Percentiles rank a stretch among this genome's conserved stretches.
phyloP scores from a whole-genome alignment of 169 alveolate species.

The Plasmodium vivax region DNA sequence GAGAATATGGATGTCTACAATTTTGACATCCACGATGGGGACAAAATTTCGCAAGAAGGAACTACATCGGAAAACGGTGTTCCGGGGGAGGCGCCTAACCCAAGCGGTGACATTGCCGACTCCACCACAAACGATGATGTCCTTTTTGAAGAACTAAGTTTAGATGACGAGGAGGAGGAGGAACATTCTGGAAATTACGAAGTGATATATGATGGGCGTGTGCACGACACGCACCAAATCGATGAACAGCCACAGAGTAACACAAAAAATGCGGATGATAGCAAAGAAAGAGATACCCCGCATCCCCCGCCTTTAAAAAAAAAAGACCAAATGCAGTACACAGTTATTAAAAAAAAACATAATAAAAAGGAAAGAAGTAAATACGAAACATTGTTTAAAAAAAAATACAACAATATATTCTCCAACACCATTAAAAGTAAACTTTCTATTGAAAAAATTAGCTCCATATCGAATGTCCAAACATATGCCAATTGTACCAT shows the following conservation, averaged over 20 bases:
- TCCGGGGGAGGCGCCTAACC: neutral
- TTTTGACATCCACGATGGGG: constrained; percentile 47
- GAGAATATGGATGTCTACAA: constrained; percentile 49
- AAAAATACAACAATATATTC: constrained; percentile 51
- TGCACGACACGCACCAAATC: neutral
- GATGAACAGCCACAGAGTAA: neutral
- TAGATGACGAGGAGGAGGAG: constrained; percentile 23
- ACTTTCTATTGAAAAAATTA: constrained; percentile 56
- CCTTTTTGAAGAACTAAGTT: constrained; percentile 25
- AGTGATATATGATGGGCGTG: constrained; percentile 22
- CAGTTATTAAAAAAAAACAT: constrained; percentile 49
- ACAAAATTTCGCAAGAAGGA: neutral
- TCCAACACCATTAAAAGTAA: constrained; percentile 37
- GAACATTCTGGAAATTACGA: constrained; percentile 20
- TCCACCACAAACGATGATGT: constrained; percentile 12
- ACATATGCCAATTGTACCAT: constrained; percentile 48
- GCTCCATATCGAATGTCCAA: constrained; percentile 62
- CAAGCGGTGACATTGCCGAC: neutral
- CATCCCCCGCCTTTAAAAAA: neutral
- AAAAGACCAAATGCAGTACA: neutral
- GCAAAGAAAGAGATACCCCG: neutral
- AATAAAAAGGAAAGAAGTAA: constrained; percentile 69
- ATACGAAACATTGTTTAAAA: constrained; percentile 71
- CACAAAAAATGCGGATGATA: neutral
- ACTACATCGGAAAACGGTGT: neutral